Evolutionary conservation across 108 stramenopile genomes (phyloP).

Genomic region (Nitzschia sp.): DNA sequence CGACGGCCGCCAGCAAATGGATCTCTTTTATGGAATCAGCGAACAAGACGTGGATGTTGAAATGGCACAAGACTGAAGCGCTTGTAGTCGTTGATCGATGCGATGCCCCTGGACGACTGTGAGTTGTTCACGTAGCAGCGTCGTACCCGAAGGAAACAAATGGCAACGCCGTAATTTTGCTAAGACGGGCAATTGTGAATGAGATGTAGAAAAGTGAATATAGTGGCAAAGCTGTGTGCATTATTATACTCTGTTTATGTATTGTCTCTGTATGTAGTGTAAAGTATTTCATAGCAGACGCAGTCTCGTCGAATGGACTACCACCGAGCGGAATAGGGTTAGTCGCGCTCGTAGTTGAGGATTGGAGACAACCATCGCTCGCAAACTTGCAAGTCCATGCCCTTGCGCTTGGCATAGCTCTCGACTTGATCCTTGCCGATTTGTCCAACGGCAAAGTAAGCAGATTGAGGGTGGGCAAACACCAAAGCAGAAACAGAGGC

Average conservation of each 20-base stretch:
- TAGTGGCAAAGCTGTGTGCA: neutral
- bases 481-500: slow-evolving; percentile 97
- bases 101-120: too few species aligned
- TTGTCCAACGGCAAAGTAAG: slow-evolving; percentile 99
- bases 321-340: too few species aligned
- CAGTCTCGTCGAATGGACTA: too few species aligned
- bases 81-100: too few species aligned
- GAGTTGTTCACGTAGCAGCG: too few species aligned
- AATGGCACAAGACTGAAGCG: neutral
- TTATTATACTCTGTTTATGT: neutral
- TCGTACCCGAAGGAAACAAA: too few species aligned
- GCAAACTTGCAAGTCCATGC: slow-evolving; percentile 74
- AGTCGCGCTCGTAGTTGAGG: slow-evolving; percentile 95
- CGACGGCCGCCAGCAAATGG: neutral
- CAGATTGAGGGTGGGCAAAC: slow-evolving; percentile 94
- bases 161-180: too few species aligned
- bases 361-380: slow-evolving; percentile 99
- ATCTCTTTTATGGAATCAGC: neutral
- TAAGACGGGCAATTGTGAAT: too few species aligned
- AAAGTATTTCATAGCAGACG: too few species aligned
- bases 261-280: too few species aligned
- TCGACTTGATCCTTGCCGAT: slow-evolving; percentile 99
- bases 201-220: too few species aligned
- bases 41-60: neutral
- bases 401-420: slow-evolving; percentile 95